Percentiles rank a stretch among this genome's conserved stretches.
phyloP scores from a whole-genome alignment of 345 rosid species.

The Hirschfeldia incana region DNA sequence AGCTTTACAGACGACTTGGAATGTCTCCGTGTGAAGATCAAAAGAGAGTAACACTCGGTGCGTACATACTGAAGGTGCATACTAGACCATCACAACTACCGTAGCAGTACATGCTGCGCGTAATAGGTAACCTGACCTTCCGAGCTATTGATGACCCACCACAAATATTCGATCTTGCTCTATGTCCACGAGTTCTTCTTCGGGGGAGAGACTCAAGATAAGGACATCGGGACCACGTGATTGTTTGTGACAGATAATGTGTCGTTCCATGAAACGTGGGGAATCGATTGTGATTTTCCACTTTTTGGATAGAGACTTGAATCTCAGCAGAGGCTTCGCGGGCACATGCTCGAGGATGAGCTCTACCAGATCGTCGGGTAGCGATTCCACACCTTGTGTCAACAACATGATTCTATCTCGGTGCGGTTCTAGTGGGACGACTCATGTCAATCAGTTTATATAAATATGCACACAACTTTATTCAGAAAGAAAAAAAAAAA shows the following conservation, averaged over 20 bases:
- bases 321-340: not conserved
- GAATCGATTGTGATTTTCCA: not conserved
- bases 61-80: not conserved
- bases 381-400: not conserved
- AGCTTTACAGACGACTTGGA: not conserved
- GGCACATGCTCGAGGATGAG: not conserved
- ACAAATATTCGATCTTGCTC: not conserved
- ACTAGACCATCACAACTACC: not conserved
- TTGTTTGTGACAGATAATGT: not conserved
- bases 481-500: not conserved
- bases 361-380: not conserved
- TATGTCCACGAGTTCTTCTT: not conserved
- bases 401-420: not conserved
- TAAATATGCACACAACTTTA: not conserved
- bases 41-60: not conserved
- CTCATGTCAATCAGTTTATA: not conserved
- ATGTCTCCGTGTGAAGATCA: not conserved
- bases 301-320: not conserved
- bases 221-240: not conserved
- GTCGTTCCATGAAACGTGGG: not conserved
- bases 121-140: not conserved
- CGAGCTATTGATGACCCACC: not conserved
- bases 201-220: not conserved
- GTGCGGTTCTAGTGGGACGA: not conserved
- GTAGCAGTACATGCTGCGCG: not conserved